phyloP scores from a whole-genome alignment of 108 stramenopile species.

The Schizochytrium sp. region DNA sequence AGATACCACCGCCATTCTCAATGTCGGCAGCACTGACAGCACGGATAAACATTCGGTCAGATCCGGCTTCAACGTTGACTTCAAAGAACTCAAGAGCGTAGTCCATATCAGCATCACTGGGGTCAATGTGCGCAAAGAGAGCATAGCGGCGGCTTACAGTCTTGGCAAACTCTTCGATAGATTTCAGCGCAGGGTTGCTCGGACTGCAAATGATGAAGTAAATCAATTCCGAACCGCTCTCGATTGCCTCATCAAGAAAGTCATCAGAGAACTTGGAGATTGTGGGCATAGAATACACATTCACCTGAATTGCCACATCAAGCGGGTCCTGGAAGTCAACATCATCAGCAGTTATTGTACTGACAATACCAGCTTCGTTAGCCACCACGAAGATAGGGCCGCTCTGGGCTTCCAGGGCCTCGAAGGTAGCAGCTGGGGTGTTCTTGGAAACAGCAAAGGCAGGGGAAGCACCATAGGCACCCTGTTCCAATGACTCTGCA shows the following conservation, averaged over 20 bases:
- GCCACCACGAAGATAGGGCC: not conserved
- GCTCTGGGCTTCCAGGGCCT: not conserved
- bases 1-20: constrained; percentile 31
- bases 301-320: not conserved
- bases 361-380: not conserved
- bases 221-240: not conserved
- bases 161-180: not conserved
- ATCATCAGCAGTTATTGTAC: not conserved
- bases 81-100: constrained; percentile 43
- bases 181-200: not conserved
- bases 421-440: not conserved
- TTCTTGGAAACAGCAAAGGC: not conserved
- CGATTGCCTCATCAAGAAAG: constrained; percentile 47
- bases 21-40: constrained; percentile 19
- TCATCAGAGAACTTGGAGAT: constrained; percentile 35
- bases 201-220: not conserved
- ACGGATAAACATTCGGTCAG: not conserved
- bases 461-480: not conserved
- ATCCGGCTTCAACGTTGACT: not conserved
- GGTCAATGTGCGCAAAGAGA: not conserved
- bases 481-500: not conserved
- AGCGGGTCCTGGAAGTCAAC: not conserved
- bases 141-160: not conserved
- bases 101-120: not conserved
- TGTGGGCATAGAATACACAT: not conserved